Conservation (phyloP, 345 rosid species). For the Eucalyptus pauciflora region DNA sequence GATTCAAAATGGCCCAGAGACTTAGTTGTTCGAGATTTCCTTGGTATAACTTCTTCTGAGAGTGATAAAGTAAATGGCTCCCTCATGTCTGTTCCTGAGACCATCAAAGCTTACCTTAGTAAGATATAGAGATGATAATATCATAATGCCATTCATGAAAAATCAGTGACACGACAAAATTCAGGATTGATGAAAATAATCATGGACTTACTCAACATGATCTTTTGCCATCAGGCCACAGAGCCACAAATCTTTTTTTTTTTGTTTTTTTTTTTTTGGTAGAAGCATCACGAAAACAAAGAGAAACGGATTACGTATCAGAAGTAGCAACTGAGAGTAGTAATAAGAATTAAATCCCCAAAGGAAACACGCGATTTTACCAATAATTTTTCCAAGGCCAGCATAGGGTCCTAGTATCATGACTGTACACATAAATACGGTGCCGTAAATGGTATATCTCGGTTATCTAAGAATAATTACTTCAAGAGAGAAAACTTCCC, state of each 20-base stretch:
- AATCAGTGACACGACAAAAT: background rate
- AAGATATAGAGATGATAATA: background rate
- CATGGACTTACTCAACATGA: background rate
- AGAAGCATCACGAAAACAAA: background rate
- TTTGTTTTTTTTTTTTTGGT: background rate
- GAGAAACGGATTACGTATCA: background rate
- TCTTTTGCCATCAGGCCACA: background rate
- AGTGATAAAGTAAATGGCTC: constrained; percentile 6
- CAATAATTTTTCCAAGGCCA: background rate
- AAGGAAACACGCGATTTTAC: background rate
- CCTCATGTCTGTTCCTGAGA: constrained; percentile 19
- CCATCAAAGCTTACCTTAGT: background rate
- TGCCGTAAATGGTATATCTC: background rate
- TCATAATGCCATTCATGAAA: background rate
- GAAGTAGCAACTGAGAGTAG: background rate
- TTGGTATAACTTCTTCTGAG: constrained; percentile 5
- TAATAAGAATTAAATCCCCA: background rate
- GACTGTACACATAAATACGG: background rate
- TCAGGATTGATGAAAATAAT: background rate
- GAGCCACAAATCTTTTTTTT: background rate
- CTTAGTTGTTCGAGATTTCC: constrained; percentile 3
- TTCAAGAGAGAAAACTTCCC: background rate
- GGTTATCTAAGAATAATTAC: background rate
- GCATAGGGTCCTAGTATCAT: background rate
- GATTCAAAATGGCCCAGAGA: constrained; percentile 8